A percentile compares a stretch with the other conserved stretches of the same genome.
Conservation (phyloP, 2,329 filamentous ascomycete species). For the Immersiporthe knoxdaviesiana region DNA sequence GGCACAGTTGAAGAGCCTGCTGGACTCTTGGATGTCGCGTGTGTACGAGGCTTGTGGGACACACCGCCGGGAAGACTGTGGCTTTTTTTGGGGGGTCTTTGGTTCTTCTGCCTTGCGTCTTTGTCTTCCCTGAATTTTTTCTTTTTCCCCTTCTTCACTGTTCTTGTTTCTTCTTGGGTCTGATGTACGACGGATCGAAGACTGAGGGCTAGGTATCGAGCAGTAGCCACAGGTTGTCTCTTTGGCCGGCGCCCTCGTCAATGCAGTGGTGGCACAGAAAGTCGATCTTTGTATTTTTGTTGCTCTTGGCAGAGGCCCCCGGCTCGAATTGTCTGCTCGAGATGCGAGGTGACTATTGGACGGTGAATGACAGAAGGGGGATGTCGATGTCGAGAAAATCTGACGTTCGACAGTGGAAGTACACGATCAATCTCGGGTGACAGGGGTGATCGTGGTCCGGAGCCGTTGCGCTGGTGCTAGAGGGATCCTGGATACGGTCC, state of each 20-base stretch:
- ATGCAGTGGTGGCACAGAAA: constrained; percentile 21
- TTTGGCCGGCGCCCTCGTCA: background rate
- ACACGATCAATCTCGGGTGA: constrained; percentile 13
- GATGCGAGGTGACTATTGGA: constrained; percentile 16
- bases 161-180: background rate
- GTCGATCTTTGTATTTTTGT: background rate
- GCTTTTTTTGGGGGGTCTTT: too few relatives aligned
- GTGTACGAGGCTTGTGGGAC: background rate
- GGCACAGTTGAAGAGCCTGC: background rate
- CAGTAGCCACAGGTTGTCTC: background rate
- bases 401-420: constrained; percentile 9
- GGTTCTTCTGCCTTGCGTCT: background rate
- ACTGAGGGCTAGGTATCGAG: background rate
- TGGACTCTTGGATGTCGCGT: background rate
- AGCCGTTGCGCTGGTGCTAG: constrained; percentile 22
- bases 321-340: constrained; percentile 13
- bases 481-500: constrained; percentile 18
- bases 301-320: constrained; percentile 13
- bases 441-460: constrained; percentile 31
- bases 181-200: background rate
- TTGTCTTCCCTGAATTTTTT: background rate
- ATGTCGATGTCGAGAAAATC: background rate
- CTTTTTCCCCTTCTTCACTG: background rate
- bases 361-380: background rate
- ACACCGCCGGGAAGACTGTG: background rate